A percentile compares a stretch with the other conserved stretches of the same genome.
phyloP scores from a whole-genome alignment of 331 rosid genomes.

The Quercus phellos region DNA sequence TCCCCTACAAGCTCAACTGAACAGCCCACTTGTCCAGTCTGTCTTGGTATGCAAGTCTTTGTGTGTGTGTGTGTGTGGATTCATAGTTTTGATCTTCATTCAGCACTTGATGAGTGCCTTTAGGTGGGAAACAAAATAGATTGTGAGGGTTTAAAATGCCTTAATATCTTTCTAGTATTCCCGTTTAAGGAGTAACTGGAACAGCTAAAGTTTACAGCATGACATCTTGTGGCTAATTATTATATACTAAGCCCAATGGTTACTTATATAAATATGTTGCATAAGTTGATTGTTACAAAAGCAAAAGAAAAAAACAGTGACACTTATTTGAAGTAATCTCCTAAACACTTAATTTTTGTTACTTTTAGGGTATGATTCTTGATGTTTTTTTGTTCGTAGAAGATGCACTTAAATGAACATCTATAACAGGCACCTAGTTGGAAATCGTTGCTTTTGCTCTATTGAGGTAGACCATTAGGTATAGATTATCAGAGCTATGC shows the following conservation, averaged over 20 bases:
- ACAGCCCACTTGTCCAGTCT: slow-evolving; percentile 88
- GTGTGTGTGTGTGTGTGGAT: not conserved
- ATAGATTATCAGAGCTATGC: not conserved
- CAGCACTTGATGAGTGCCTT: not conserved
- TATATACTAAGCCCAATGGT: not conserved
- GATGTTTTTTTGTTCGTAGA: not conserved
- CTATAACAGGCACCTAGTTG: not conserved
- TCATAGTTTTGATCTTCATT: not conserved
- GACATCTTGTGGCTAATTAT: not conserved
- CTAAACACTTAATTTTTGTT: not conserved
- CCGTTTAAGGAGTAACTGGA: not conserved
- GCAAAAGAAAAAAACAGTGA: not conserved
- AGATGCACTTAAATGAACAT: not conserved
- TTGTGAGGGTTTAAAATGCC: not conserved
- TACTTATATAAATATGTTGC: not conserved
- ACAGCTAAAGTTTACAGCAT: not conserved
- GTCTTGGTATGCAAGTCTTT: slow-evolving; percentile 55
- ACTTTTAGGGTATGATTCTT: not conserved
- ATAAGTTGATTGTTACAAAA: not conserved
- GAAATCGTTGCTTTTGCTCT: not conserved
- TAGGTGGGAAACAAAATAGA: not conserved
- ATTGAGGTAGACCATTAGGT: not conserved
- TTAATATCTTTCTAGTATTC: not conserved
- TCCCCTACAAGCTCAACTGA: slow-evolving; percentile 66
- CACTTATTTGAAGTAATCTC: not conserved